Evolutionary conservation across 208 protist genomes (phyloP).

Genomic region (Acanthamoeba healyi): DNA sequence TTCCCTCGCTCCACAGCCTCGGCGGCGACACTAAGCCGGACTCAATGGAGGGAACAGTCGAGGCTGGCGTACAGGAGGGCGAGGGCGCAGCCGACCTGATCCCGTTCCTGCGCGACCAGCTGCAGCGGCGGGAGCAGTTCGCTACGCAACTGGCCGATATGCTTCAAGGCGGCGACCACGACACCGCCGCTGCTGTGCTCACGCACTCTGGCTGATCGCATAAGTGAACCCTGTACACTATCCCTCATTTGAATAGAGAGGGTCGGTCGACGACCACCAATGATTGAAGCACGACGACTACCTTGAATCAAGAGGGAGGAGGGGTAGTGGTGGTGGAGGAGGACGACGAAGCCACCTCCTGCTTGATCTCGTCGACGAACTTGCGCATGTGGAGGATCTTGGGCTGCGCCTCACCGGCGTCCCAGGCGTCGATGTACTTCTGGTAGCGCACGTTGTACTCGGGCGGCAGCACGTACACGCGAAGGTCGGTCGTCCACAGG

Average conservation of each 20-base stretch:
- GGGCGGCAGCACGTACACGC: conserved; percentile 29
- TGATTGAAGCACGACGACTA: too few relatives aligned
- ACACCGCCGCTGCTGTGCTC: background rate
- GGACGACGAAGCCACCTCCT: background rate
- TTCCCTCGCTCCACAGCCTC: background rate
- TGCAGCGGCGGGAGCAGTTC: background rate
- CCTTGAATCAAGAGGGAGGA: background rate
- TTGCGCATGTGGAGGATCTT: conserved; percentile 50
- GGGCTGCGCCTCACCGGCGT: conserved; percentile 31
- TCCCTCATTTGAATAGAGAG: too few relatives aligned
- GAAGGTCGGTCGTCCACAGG: conserved; percentile 51
- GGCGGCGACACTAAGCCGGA: too few relatives aligned
- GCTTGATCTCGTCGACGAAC: conserved; percentile 57
- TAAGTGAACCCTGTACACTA: too few relatives aligned
- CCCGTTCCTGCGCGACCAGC: background rate
- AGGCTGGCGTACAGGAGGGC: background rate
- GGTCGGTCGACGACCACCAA: too few relatives aligned
- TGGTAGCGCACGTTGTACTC: conserved; percentile 58
- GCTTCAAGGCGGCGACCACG: background rate
- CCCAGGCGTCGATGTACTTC: conserved; percentile 39
- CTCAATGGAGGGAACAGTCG: too few relatives aligned
- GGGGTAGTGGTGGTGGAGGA: too few relatives aligned
- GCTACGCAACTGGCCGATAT: background rate
- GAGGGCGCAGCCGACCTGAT: background rate
- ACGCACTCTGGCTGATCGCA: background rate